Conservation (phyloP, 2,329 filamentous ascomycete species). For the Emericellopsis atlantica region DNA sequence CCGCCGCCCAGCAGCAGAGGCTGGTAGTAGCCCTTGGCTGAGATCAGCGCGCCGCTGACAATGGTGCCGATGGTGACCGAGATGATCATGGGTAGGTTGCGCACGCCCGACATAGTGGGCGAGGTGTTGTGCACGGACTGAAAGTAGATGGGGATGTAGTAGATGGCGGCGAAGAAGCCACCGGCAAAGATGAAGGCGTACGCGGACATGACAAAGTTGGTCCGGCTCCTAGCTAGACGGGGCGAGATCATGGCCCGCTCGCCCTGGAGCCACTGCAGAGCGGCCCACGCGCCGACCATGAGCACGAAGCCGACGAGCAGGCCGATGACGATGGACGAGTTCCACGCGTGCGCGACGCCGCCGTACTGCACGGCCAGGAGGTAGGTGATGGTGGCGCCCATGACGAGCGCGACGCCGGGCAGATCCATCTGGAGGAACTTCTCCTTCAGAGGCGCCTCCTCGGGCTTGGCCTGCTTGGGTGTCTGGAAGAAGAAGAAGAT, state of each 20-base stretch:
- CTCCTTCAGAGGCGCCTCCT: constrained; percentile 16
- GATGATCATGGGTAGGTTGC: constrained; percentile 25
- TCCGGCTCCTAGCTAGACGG: constrained; percentile 18
- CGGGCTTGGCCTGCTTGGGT: constrained; percentile 19
- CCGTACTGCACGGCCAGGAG: constrained; percentile 30
- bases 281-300: constrained; percentile 15
- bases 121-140: constrained; percentile 19
- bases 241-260: constrained; percentile 24
- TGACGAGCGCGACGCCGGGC: constrained; percentile 23
- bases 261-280: constrained; percentile 22
- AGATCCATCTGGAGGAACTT: constrained; percentile 30
- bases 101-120: constrained; percentile 21
- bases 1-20: constrained; percentile 31
- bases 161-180: constrained; percentile 12
- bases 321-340: constrained; percentile 18
- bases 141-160: constrained; percentile 27
- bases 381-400: constrained; percentile 23
- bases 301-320: constrained; percentile 18
- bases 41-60: constrained; percentile 23
- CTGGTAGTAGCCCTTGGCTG: constrained; percentile 25
- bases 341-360: constrained; percentile 25
- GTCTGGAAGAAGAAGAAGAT: constrained; percentile 22
- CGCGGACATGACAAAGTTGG: constrained; percentile 15
- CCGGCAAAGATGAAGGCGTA: constrained; percentile 21
- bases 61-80: constrained; percentile 28